A percentile compares a stretch with the other conserved stretches of the same genome.
These are phyloP conservation scores for Fomitopsis schrenkii DNA, from an alignment of 1,284 basidiomycete genomes.

Conservation along the genomic window DNA sequence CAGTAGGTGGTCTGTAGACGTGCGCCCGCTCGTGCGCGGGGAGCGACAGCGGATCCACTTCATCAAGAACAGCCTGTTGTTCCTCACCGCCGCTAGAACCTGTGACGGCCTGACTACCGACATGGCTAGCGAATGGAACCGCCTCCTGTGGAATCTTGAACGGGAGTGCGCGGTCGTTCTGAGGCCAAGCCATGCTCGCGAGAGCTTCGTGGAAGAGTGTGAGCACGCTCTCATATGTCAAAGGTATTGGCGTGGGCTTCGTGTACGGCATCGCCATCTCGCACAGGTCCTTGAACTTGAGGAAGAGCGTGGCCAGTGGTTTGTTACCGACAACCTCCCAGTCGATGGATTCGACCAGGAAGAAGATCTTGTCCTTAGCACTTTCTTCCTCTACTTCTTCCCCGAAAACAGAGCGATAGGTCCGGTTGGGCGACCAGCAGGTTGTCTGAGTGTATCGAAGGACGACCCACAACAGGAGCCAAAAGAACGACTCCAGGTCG, in stretches of 20 bases:
- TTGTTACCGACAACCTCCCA: background rate
- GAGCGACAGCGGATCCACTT: too few species aligned
- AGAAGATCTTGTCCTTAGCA: background rate
- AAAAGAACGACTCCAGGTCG: slow-evolving; percentile 15
- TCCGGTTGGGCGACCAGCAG: too few species aligned
- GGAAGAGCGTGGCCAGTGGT: background rate
- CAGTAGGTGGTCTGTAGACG: too few species aligned
- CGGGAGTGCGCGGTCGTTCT: background rate
- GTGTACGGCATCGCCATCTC: too few species aligned
- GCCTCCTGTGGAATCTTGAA: too few species aligned
- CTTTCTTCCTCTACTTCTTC: background rate
- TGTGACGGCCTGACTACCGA: too few species aligned
- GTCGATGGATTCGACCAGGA: too few species aligned
- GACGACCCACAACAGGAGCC: slow-evolving; percentile 15
- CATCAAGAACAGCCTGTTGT: too few species aligned
- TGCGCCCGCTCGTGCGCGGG: too few species aligned
- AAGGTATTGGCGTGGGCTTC: background rate
- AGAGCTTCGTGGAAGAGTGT: background rate
- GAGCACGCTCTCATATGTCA: background rate
- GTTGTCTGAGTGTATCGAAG: slow-evolving; percentile 7
- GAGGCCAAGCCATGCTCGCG: background rate
- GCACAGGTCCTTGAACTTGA: background rate
- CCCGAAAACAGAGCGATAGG: background rate
- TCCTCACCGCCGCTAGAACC: too few species aligned
- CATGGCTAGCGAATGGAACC: too few species aligned